A percentile compares a stretch with the other conserved stretches of the same genome.
Evolutionary conservation across 805 yeast species (phyloP).

Genomic region (Hanseniaspora hatyaiensis): DNA sequence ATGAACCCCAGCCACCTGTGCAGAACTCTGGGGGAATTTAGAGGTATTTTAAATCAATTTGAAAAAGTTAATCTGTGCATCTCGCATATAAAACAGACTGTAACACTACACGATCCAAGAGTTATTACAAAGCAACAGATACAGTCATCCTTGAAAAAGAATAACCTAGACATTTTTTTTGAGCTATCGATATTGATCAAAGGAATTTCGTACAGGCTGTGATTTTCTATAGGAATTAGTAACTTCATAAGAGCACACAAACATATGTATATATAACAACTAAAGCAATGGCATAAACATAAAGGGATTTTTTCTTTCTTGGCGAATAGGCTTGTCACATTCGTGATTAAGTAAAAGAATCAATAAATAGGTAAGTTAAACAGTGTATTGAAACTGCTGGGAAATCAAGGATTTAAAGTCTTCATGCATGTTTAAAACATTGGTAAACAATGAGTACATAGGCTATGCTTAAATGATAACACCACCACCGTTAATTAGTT

Average conservation of each 20-base stretch:
- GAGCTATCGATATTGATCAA: conserved; percentile 9
- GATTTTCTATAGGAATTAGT: background rate
- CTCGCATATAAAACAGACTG: conserved; percentile 15
- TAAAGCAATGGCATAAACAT: no score
- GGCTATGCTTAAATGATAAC: conserved; percentile 35
- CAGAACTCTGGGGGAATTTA: conserved; percentile 37
- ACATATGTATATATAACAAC: background rate
- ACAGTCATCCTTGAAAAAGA: background rate
- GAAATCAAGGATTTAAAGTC: no score
- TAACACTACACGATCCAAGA: conserved; percentile 6
- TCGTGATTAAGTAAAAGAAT: no score
- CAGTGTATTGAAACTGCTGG: no score
- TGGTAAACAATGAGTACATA: no score
- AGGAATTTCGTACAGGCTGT: conserved; percentile 7
- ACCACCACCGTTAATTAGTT: conserved; percentile 71
- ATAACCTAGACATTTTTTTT: background rate
- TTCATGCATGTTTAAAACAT: no score
- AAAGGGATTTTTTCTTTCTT: no score
- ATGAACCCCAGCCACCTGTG: conserved; percentile 56
- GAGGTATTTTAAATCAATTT: conserved; percentile 16
- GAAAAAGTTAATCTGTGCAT: conserved; percentile 22
- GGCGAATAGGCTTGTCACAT: no score
- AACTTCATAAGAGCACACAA: background rate
- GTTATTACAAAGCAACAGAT: conserved; percentile 1
- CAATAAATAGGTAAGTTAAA: no score